Conservation (phyloP, 768 basidiomycete species). For the Serendipita indica region DNA sequence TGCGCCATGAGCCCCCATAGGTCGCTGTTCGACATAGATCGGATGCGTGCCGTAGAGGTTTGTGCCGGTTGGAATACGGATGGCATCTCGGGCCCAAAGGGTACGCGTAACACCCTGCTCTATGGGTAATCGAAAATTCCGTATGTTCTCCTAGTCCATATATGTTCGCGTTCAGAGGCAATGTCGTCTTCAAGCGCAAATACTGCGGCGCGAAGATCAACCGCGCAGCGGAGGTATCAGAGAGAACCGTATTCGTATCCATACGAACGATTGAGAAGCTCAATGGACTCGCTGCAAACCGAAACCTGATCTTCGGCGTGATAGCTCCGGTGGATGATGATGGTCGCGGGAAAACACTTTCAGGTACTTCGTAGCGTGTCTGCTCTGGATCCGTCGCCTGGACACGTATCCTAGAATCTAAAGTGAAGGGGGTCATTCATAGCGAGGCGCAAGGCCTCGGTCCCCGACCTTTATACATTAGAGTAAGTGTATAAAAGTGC, state of each 20-base stretch:
- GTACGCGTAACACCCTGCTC: constrained; percentile 28
- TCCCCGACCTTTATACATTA: no score
- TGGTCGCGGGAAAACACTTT: constrained; percentile 44
- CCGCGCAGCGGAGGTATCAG: constrained; percentile 43
- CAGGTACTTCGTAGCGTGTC: constrained; percentile 51
- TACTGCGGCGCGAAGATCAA: constrained; percentile 68
- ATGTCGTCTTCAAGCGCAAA: constrained; percentile 48
- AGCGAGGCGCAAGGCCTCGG: no score
- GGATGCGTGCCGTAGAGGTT: constrained; percentile 66
- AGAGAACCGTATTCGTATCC: constrained; percentile 37
- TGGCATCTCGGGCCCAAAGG: constrained; percentile 54
- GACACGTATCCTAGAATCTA: constrained; percentile 10
- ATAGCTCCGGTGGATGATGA: constrained; percentile 20
- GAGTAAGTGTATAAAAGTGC: no score
- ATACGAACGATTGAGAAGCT: constrained; percentile 42
- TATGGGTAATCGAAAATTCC: constrained; percentile 42
- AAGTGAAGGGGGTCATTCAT: no score
- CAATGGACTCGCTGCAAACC: constrained; percentile 44
- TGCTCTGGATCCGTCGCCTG: constrained; percentile 7
- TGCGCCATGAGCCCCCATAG: constrained; percentile 52
- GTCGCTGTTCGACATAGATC: constrained; percentile 55
- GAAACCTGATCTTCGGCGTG: constrained; percentile 38
- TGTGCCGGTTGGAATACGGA: constrained; percentile 38
- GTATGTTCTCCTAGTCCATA: constrained; percentile 70
- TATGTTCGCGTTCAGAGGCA: constrained; percentile 49